A percentile compares a stretch with the other conserved stretches of the same genome.
These are phyloP conservation scores for Coniochaeta sp. DNA, from an alignment of 2,329 filamentous ascomycete genomes.

Conservation along the genomic window DNA sequence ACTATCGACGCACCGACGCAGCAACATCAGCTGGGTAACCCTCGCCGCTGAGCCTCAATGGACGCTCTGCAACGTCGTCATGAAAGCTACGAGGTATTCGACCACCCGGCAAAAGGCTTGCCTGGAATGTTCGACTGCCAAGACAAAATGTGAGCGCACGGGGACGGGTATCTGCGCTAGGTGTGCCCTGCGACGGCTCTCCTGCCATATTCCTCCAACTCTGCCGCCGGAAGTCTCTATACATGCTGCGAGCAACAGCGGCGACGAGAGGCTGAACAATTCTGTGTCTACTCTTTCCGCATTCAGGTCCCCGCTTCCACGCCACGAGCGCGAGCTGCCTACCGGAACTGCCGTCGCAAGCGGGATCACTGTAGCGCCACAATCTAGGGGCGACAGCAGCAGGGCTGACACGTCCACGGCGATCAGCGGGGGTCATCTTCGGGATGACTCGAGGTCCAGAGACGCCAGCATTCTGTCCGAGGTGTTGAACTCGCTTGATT, in stretches of 20 bases:
- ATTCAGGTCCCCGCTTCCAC: background rate
- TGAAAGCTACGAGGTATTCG: slow-evolving; percentile 23
- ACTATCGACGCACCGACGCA: too few relatives aligned
- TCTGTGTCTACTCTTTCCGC: background rate
- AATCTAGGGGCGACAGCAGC: too few relatives aligned
- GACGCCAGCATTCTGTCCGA: slow-evolving; percentile 4
- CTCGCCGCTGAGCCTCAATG: too few relatives aligned
- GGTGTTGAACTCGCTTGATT: slow-evolving; percentile 20
- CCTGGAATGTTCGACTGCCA: slow-evolving; percentile 26
- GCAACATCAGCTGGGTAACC: too few relatives aligned
- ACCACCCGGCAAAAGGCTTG: slow-evolving; percentile 32
- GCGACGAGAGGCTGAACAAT: background rate
- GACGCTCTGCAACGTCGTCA: slow-evolving; percentile 1
- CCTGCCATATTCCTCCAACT: background rate
- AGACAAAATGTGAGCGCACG: slow-evolving; percentile 31
- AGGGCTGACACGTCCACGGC: too few relatives aligned
- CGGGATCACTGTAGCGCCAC: slow-evolving; percentile 8
- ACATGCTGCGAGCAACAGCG: background rate
- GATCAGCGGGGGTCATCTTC: too few relatives aligned
- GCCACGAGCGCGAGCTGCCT: background rate
- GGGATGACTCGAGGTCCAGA: too few relatives aligned
- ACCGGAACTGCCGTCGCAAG: background rate
- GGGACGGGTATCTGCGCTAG: slow-evolving; percentile 21
- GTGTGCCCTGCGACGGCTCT: slow-evolving; percentile 13
- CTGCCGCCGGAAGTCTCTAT: background rate